These are phyloP conservation scores for Dionaea muscipula DNA, from an alignment of 179 eudicot genomes.

Conservation along the genomic window DNA sequence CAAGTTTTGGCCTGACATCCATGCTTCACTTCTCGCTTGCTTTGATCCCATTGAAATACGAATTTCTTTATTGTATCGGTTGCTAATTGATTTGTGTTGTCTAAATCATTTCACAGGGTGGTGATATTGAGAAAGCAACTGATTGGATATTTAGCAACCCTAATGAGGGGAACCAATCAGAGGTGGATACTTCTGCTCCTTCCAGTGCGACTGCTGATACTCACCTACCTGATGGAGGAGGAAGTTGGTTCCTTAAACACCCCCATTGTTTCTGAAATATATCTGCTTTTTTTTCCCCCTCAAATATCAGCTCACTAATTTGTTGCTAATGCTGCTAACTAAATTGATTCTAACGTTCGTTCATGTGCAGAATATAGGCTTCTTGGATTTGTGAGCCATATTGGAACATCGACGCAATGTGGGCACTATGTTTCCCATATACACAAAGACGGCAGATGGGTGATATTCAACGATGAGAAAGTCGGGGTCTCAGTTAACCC, in stretches of 20 bases:
- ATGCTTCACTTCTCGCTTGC: too few species aligned
- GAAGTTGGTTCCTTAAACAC: slow-evolving; percentile 51
- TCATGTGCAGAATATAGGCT: slow-evolving; percentile 64
- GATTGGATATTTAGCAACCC: slow-evolving; percentile 87
- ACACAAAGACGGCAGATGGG: slow-evolving; percentile 84
- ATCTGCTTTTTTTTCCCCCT: neutral
- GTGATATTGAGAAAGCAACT: slow-evolving; percentile 90
- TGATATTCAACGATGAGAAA: slow-evolving; percentile 77
- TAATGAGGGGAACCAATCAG: slow-evolving; percentile 30
- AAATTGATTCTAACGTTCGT: neutral
- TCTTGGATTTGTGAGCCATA: slow-evolving; percentile 84
- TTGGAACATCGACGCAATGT: slow-evolving; percentile 93
- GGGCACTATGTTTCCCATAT: slow-evolving; percentile 97
- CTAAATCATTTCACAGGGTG: slow-evolving; percentile 36
- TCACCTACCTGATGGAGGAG: slow-evolving; percentile 77
- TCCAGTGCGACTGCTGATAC: slow-evolving; percentile 26
- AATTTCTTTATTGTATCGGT: too few species aligned
- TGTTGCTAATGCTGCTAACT: too few species aligned
- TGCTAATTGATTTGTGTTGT: slow-evolving; percentile 1
- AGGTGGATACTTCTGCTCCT: slow-evolving; percentile 55
- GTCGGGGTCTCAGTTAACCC: slow-evolving; percentile 84
- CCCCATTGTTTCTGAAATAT: neutral
- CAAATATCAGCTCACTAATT: neutral
- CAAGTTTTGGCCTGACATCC: neutral
- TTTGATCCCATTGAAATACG: too few species aligned